Percentiles rank a stretch among this genome's conserved stretches.
Evolutionary conservation across 805 yeast species (phyloP).

Genomic region (Yarrowia hollandica): DNA sequence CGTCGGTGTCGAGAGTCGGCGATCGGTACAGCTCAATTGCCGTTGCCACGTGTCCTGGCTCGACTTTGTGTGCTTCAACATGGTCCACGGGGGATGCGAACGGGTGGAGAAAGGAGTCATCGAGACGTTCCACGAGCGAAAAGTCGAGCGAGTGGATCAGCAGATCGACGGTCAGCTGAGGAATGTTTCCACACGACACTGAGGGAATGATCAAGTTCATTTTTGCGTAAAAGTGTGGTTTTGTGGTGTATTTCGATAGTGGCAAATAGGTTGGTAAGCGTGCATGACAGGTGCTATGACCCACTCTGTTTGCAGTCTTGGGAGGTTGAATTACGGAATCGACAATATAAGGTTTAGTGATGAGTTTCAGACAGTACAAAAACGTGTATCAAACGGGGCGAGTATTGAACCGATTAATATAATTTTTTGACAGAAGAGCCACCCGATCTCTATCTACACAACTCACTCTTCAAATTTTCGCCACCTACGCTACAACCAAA

Average conservation of each 20-base stretch:
- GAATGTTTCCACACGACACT: constrained; percentile 84
- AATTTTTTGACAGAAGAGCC: neutral
- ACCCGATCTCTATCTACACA: neutral
- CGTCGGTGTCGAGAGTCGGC: constrained; percentile 45
- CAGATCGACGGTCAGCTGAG: constrained; percentile 78
- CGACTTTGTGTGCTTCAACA: constrained; percentile 9
- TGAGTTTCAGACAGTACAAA: too few relatives aligned
- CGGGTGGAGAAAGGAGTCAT: constrained; percentile 68
- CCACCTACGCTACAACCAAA: too few relatives aligned
- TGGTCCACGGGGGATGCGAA: constrained; percentile 77
- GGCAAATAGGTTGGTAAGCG: neutral
- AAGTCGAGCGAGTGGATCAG: constrained; percentile 63
- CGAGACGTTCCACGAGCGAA: constrained; percentile 54
- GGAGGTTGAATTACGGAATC: neutral
- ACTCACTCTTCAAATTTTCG: too few relatives aligned
- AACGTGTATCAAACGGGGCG: too few relatives aligned
- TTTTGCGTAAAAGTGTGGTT: neutral
- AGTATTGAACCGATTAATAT: too few relatives aligned
- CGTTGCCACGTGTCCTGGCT: constrained; percentile 49
- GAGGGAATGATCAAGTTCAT: constrained; percentile 60
- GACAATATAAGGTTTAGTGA: too few relatives aligned
- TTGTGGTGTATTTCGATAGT: too few relatives aligned
- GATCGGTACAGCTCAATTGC: constrained; percentile 62
- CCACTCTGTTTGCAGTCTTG: constrained; percentile 3
- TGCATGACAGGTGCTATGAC: too few relatives aligned